Percentiles rank a stretch among this genome's conserved stretches.
Conservation (phyloP, 768 basidiomycete genomes). For the Tylopilus rubrobrunneus region DNA sequence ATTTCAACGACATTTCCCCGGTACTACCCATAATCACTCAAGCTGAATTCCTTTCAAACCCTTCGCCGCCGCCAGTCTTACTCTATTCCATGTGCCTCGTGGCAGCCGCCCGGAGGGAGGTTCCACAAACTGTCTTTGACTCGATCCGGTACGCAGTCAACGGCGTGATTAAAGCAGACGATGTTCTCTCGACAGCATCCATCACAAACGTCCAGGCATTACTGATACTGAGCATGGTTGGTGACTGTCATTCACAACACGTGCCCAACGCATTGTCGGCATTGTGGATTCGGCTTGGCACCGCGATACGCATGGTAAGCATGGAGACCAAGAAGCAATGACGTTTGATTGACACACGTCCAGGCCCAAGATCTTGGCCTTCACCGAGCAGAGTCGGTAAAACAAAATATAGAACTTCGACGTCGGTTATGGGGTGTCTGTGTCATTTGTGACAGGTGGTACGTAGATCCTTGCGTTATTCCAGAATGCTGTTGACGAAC, state of each 20-base stretch:
- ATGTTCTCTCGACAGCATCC: slow-evolving; percentile 83
- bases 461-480: slow-evolving; percentile 22
- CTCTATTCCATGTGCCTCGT: slow-evolving; percentile 94
- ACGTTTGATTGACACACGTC: slow-evolving; percentile 13
- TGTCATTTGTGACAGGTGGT: slow-evolving; percentile 94
- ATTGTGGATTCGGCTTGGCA: slow-evolving; percentile 80
- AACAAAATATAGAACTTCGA: slow-evolving; percentile 79
- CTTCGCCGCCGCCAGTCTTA: slow-evolving; percentile 73
- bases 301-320: slow-evolving; percentile 87
- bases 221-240: slow-evolving; percentile 81
- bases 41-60: slow-evolving; percentile 76
- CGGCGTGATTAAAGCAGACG: slow-evolving; percentile 80
- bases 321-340: slow-evolving; percentile 2
- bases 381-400: slow-evolving; percentile 86
- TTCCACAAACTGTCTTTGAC: slow-evolving; percentile 84
- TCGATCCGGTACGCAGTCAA: slow-evolving; percentile 87
- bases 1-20: slow-evolving; percentile 88
- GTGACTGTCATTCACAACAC: slow-evolving; percentile 87
- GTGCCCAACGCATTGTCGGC: slow-evolving; percentile 84
- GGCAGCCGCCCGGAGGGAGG: slow-evolving; percentile 79
- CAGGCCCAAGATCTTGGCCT: slow-evolving; percentile 96
- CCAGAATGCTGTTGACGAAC: slow-evolving; percentile 1
- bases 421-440: slow-evolving; percentile 93
- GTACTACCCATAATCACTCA: slow-evolving; percentile 85
- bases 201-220: slow-evolving; percentile 86